Evolutionary conservation across 768 basidiomycete species (phyloP), one percentile per base, ranked within the genome.

Genomic region (Phylloporus sp.): DNA sequence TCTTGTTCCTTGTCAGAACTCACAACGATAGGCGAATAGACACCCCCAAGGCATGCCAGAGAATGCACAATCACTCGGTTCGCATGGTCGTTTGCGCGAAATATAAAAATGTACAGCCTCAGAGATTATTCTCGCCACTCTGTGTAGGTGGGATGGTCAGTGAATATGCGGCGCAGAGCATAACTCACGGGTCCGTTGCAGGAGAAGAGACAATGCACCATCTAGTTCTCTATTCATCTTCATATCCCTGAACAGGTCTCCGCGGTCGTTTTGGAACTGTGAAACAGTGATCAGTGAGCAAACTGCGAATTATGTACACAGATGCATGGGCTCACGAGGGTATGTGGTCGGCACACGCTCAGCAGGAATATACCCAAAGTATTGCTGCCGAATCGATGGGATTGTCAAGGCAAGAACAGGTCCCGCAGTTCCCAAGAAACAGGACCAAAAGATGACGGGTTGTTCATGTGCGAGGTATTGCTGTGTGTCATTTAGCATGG

Each of bases 401-500:
- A 94, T 77, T 36, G 76, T 72, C 38, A 89, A 58, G 38, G 85
- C 85, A 69, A 92, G 72, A 23, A 85, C 73, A 11, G 92, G 92
- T 2, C 92, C 92, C 60, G 84, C 77, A 50, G 74, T 60, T 47
- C 91, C 92, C 50, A 95, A 72, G 43, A 84, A 70, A 65, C 84
- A 77, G 11, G 92, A 92, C 72, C 85, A 95, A 76, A 94, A 94
- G 68, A 94, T 81, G 68, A 91, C 88, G 26, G 92, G 92, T 62
- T 80, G 82, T 71, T 95, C 92, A 72, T 95, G 92, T 32, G 92
- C 91, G 60, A 86, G 82, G 42, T 87, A 82, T 91, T 92, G 90
- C 92, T 95, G 45, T 10, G 24, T 20, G 20, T n/a, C 13, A 20
- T 51, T 31, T 34, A 28, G 12, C 15, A 9, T 24, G 9, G 27